These are phyloP conservation scores for Zymoseptoria pseudotritici DNA, from an alignment of 2,329 filamentous ascomycete species.

Conservation along the genomic window DNA sequence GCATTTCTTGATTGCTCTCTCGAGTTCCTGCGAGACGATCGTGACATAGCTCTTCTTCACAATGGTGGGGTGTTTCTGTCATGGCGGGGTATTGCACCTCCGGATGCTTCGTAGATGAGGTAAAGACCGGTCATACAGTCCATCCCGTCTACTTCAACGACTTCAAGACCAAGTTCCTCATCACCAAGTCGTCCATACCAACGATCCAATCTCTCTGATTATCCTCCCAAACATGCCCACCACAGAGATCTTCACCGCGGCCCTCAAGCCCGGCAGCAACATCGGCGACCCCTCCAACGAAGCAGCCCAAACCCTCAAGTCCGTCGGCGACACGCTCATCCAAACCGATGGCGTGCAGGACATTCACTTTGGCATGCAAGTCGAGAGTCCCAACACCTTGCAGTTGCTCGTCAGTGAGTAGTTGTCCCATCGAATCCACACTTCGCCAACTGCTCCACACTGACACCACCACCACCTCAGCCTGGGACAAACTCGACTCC, in stretches of 20 bases:
- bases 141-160: too few species aligned
- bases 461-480: constrained; percentile 21
- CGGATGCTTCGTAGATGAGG: too few species aligned
- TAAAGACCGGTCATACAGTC: too few species aligned
- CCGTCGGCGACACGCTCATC: constrained; percentile 29
- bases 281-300: constrained; percentile 25
- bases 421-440: constrained; percentile 4
- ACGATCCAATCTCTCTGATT: background rate
- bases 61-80: too few species aligned
- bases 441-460: too few species aligned
- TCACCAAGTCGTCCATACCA: background rate
- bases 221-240: constrained; percentile 22
- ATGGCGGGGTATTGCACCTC: too few species aligned
- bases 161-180: background rate
- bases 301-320: constrained; percentile 27
- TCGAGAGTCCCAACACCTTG: constrained; percentile 33
- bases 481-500: constrained; percentile 35
- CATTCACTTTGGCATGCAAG: constrained; percentile 31
- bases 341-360: constrained; percentile 32
- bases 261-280: constrained; percentile 32
- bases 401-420: constrained; percentile 37
- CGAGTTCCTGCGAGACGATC: too few species aligned
- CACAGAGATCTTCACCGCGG: constrained; percentile 36
- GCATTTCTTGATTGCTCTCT: too few species aligned
- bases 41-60: too few species aligned